Evolutionary conservation across 176 grass and related monocot genomes (phyloP).

Genomic region (Lolium rigidum): DNA sequence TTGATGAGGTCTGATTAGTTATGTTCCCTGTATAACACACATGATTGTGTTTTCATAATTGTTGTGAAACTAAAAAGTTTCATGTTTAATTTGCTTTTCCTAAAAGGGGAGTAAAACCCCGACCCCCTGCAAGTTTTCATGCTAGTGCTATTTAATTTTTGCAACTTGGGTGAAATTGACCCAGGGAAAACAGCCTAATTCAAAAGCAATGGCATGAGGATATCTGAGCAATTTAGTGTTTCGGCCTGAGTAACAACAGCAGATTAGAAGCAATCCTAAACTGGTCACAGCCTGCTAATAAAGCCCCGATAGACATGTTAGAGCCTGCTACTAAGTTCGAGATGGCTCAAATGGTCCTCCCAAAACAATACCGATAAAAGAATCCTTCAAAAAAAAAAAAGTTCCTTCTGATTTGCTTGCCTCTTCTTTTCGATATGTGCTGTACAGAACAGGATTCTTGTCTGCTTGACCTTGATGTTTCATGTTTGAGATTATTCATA

Average conservation of each 20-base stretch:
- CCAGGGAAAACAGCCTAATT: too few relatives aligned
- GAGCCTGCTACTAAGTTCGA: neutral
- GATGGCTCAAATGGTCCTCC: neutral
- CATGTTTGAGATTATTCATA: constrained; percentile 25
- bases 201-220: too few relatives aligned
- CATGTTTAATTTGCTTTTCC: too few relatives aligned
- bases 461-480: constrained; percentile 19
- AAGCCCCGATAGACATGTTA: neutral
- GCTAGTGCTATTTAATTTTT: too few relatives aligned
- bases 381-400: neutral
- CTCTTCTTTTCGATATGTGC: constrained; percentile 15
- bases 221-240: neutral
- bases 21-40: too few relatives aligned
- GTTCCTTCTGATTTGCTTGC: neutral
- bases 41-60: too few relatives aligned
- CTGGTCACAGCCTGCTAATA: neutral
- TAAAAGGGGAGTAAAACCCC: too few relatives aligned
- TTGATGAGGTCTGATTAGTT: constrained; percentile 1
- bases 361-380: neutral
- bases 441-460: constrained; percentile 44
- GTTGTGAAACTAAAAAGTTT: too few relatives aligned
- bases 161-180: too few relatives aligned
- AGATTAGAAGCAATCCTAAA: neutral
- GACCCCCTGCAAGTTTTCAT: too few relatives aligned
- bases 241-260: neutral